Conservation (phyloP, 2,329 filamentous ascomycete species). For the Eutypa lata region DNA sequence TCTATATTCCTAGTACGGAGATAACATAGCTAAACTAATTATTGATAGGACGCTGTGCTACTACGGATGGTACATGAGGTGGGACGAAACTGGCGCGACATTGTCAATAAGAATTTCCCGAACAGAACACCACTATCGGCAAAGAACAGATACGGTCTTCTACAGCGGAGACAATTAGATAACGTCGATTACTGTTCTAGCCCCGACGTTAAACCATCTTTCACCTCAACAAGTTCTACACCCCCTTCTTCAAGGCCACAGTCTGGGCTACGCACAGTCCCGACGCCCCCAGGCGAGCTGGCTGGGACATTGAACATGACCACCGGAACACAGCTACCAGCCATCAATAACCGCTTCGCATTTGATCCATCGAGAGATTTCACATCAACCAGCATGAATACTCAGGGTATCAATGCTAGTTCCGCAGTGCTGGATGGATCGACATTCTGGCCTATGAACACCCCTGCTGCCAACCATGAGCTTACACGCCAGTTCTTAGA, state of each 20-base stretch:
- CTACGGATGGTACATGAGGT: not conserved
- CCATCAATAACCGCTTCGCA: not conserved
- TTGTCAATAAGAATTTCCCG: conserved; percentile 1
- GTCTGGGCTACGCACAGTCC: not conserved
- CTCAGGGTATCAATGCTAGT: not conserved
- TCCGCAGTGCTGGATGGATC: not conserved
- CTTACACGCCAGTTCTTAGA: not conserved
- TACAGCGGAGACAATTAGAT: not conserved
- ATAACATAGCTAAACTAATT: not conserved
- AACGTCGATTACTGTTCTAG: not conserved
- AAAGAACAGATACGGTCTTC: not conserved
- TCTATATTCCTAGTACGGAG: too few relatives aligned
- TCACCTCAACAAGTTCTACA: not conserved
- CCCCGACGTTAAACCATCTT: not conserved
- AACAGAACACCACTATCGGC: conserved; percentile 1
- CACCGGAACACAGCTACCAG: not conserved
- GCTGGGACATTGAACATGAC: not conserved
- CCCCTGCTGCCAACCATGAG: not conserved
- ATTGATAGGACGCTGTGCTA: not conserved
- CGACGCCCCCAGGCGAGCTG: not conserved
- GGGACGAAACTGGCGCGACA: conserved; percentile 1
- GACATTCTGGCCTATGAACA: not conserved
- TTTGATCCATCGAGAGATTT: not conserved
- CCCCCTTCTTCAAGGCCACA: not conserved
- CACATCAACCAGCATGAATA: not conserved